Base-by-base conservation (phyloP, 805 yeast genomes). In the Metschnikowia chrysomelidarum region DNA sequence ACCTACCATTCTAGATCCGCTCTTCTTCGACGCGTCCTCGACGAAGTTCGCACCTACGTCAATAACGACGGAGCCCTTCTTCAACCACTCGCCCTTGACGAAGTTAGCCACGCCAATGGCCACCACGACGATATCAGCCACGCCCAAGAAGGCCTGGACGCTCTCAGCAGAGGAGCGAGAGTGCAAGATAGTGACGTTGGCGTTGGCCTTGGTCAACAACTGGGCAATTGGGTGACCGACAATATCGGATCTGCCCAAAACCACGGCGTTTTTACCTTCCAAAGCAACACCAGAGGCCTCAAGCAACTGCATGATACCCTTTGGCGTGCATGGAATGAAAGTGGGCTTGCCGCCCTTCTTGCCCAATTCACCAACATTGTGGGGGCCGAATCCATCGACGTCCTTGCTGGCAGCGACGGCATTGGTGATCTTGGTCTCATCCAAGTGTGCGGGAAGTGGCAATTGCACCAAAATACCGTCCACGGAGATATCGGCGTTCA, bases 21-120 rank as follows among this genome's bases (percentile, higher is more conserved):
- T 69, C 56, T 83, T 83, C 59, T 73, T 79, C 28, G 80, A 57
- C 10, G 77, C 43, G 53, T 84, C 93, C 3, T 73, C 76, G 35
- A 82, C 71, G 54, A 78, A 85, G 60, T 85, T 85, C 56, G 85
- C 84, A 47, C 94, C 94, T 34, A 85, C 94, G 55, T 85, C 94
- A 44, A 85, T 81, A 23, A 85, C 82, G 30, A 80, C 76, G 14
- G 82, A 76, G 34, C 79, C 82, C 42, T 61, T 60, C 52, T 80
- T 79, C 53, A 85, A 67, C 87, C 89, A 83, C 24, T 77, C 85
- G 43, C 85, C 87, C 58, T 80, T 71, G 44, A 85, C 81, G 46
- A 76, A 83, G 43, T 73, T 69, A 13, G 93, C 76, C 47, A 70
- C 69, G 32, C 95, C 95, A 44, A 84, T 72, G 27, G 93, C 94